These are phyloP conservation scores for Escallonia herrerae DNA, from an alignment of 129 eudicot species.

Conservation along the genomic window DNA sequence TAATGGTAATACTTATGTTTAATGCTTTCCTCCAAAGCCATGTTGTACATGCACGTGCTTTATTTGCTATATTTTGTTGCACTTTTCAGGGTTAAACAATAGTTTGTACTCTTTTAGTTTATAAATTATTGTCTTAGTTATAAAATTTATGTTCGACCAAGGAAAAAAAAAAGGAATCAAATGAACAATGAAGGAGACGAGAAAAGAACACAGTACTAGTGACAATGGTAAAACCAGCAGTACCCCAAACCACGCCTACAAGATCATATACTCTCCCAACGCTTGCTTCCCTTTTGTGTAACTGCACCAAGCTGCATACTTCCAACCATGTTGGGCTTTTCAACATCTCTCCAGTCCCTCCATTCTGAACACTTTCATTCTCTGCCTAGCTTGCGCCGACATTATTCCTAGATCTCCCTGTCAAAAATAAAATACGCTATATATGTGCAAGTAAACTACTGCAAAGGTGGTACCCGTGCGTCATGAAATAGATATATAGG, in stretches of 20 bases:
- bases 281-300: background rate
- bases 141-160: too few relatives aligned
- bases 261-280: constrained; percentile 1
- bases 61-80: too few relatives aligned
- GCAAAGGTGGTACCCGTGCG: too few relatives aligned
- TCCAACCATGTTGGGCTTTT: constrained; percentile 2
- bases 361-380: constrained; percentile 16
- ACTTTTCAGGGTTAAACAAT: too few relatives aligned
- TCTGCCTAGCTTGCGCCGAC: constrained; percentile 18
- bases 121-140: too few relatives aligned
- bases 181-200: constrained; percentile 30
- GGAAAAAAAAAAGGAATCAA: background rate
- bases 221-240: constrained; percentile 26
- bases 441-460: too few relatives aligned
- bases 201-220: constrained; percentile 19
- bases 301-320: constrained; percentile 1
- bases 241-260: constrained; percentile 22
- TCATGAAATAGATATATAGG: too few relatives aligned
- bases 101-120: too few relatives aligned
- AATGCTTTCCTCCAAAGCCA: too few relatives aligned
- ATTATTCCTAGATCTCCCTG: constrained; percentile 22
- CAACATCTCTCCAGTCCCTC: constrained; percentile 20
- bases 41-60: too few relatives aligned
- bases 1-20: too few relatives aligned
- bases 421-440: background rate